Evolutionary conservation across 176 grass and related monocot genomes (phyloP).

Genomic region (Phoenix dactylifera): DNA sequence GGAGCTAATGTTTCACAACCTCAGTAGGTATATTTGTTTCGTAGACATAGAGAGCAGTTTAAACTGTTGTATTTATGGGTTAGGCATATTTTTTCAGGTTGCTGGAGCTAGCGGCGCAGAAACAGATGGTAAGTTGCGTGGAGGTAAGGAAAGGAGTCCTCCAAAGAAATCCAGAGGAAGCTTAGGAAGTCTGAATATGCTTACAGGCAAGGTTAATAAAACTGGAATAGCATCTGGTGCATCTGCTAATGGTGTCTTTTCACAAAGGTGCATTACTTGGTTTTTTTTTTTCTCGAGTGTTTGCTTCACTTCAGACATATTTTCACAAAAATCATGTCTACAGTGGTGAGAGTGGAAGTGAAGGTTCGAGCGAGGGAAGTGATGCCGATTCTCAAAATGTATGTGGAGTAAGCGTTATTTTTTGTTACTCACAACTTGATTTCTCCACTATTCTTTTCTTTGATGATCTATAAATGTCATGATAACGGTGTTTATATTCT

Average conservation of each 20-base stretch:
- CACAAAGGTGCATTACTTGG: constrained; percentile 29
- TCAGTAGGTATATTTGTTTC: too few relatives aligned
- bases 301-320: constrained; percentile 7
- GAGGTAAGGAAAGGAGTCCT: constrained; percentile 38
- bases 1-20: too few relatives aligned
- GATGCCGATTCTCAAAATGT: constrained; percentile 59
- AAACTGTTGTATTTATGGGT: too few relatives aligned
- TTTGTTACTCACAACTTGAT: too few relatives aligned
- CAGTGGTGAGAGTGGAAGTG: constrained; percentile 48
- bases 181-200: constrained; percentile 39
- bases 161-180: constrained; percentile 54
- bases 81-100: constrained; percentile 14
- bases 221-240: constrained; percentile 32
- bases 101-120: constrained; percentile 37
- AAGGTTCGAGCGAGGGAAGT: constrained; percentile 44
- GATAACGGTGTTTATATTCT: too few relatives aligned
- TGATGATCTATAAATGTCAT: constrained; percentile 11
- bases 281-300: background rate
- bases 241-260: constrained; percentile 47
- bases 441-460: constrained; percentile 2
- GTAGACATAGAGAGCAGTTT: too few relatives aligned
- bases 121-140: constrained; percentile 33
- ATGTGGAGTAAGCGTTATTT: background rate
- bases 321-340: constrained; percentile 13
- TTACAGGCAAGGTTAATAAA: constrained; percentile 30